These are phyloP conservation scores for Metrosideros polymorpha DNA, from an alignment of 441 rosid species.

Conservation along the genomic window DNA sequence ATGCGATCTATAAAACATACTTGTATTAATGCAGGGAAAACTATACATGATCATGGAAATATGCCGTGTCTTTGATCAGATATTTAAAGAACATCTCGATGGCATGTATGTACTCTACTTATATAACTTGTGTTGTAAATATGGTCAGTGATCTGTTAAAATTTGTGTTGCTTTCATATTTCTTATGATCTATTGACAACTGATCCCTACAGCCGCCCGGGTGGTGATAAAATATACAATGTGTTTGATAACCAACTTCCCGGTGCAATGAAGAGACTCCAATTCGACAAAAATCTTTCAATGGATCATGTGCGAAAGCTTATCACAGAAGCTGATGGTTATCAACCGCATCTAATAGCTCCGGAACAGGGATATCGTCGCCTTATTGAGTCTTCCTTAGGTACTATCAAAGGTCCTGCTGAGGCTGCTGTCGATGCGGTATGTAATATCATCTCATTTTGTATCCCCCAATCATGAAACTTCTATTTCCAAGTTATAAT, in stretches of 20 bases:
- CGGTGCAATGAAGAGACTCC: slow-evolving; percentile 77
- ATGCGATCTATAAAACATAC: neutral
- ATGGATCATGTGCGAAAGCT: slow-evolving; percentile 74
- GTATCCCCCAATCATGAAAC: neutral
- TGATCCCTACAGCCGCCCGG: slow-evolving; percentile 60
- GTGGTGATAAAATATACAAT: slow-evolving; percentile 78
- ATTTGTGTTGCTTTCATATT: neutral
- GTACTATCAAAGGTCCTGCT: slow-evolving; percentile 79
- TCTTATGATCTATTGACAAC: neutral
- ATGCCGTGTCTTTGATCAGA: slow-evolving; percentile 86
- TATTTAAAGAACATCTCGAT: slow-evolving; percentile 88
- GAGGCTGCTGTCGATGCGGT: slow-evolving; percentile 95
- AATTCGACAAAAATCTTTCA: slow-evolving; percentile 81
- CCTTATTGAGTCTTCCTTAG: slow-evolving; percentile 73
- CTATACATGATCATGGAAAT: slow-evolving; percentile 92
- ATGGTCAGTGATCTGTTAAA: neutral
- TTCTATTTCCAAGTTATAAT: neutral
- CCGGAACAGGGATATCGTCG: slow-evolving; percentile 95
- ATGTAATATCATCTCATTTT: slow-evolving; percentile 1
- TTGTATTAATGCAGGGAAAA: slow-evolving; percentile 60
- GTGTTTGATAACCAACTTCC: slow-evolving; percentile 87
- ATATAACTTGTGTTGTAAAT: neutral
- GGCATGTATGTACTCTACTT: slow-evolving; percentile 46
- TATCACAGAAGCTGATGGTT: slow-evolving; percentile 94
- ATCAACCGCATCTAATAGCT: slow-evolving; percentile 92